Conservation (phyloP, 805 yeast species). For the Spathaspora passalidarum region DNA sequence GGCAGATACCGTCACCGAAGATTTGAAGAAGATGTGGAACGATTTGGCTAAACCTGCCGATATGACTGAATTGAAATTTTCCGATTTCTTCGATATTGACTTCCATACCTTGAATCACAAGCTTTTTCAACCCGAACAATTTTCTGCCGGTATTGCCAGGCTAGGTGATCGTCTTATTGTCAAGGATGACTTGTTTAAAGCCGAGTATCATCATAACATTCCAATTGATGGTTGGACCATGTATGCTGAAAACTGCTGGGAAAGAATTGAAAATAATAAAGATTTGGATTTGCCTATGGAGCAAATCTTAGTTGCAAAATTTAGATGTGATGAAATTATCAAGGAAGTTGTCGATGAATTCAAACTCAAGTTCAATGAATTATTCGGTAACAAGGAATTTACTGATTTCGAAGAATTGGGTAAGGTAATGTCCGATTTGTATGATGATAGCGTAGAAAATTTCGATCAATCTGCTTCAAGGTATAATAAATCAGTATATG, state of each 20-base stretch:
- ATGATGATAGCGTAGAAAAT: conserved; percentile 42
- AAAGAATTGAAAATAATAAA: conserved; percentile 86
- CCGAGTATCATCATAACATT: conserved; percentile 74
- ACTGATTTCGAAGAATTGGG: conserved; percentile 48
- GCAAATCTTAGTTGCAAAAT: conserved; percentile 90
- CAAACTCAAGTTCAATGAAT: conserved; percentile 15
- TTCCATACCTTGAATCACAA: conserved; percentile 86
- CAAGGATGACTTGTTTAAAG: conserved; percentile 51
- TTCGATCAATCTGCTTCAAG: conserved; percentile 77
- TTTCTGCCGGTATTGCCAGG: conserved; percentile 53
- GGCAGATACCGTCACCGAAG: conserved; percentile 63
- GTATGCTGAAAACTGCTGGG: conserved; percentile 90
- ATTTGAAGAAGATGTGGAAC: conserved; percentile 76
- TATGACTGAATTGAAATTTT: conserved; percentile 50
- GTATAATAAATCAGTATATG: conserved; percentile 65
- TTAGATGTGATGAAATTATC: conserved; percentile 89
- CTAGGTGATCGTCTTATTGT: conserved; percentile 62
- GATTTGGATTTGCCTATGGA: conserved; percentile 97
- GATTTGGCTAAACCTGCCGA: conserved; percentile 70
- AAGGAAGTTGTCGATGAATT: conserved; percentile 32
- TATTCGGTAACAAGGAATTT: conserved; percentile 10
- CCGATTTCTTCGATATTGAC: conserved; percentile 80
- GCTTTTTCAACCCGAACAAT: conserved; percentile 71
- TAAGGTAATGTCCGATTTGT: conserved; percentile 38
- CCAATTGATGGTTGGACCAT: conserved; percentile 97